Percentiles rank a stretch among this genome's conserved stretches.
Conservation (phyloP, 1,284 basidiomycete species). For the Agroathelia rolfsii region DNA sequence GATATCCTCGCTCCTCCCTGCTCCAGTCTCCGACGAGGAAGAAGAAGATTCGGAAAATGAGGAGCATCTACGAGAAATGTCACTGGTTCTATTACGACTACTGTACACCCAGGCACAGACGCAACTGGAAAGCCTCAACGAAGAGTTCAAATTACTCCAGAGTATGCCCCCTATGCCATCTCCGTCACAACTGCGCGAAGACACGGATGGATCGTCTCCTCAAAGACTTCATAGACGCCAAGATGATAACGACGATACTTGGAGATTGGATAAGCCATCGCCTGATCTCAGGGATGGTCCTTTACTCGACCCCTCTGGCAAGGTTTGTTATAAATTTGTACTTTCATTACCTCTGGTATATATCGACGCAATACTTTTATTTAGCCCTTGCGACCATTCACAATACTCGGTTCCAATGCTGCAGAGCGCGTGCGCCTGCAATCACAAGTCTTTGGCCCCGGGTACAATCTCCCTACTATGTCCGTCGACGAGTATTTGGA, state of each 20-base stretch:
- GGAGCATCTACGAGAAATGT: constrained; percentile 55
- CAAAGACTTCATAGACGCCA: constrained; percentile 26
- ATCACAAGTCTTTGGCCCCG: constrained; percentile 77
- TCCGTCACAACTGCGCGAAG: constrained; percentile 20
- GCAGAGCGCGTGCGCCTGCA: constrained; percentile 64
- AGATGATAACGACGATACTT: constrained; percentile 45
- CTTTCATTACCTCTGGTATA: constrained; percentile 2
- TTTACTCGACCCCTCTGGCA: constrained; percentile 66
- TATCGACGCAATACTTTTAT: constrained; percentile 1
- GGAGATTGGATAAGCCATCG: constrained; percentile 64
- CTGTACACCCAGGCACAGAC: constrained; percentile 62
- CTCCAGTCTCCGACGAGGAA: constrained; percentile 30
- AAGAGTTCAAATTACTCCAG: constrained; percentile 68
- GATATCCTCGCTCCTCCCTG: constrained; percentile 50
- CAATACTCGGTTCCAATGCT: constrained; percentile 70
- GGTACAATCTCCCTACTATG: constrained; percentile 92
- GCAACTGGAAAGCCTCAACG: constrained; percentile 58
- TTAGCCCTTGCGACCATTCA: constrained; percentile 80
- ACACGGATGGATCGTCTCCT: constrained; percentile 28
- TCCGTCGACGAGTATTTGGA: constrained; percentile 91
- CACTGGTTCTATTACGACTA: constrained; percentile 64
- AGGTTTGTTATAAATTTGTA: constrained; percentile 41
- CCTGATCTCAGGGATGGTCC: constrained; percentile 45
- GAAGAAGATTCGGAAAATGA: constrained; percentile 53
- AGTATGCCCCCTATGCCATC: constrained; percentile 40